Conservation (phyloP, 2,329 filamentous ascomycete species). For the Hypoxylon sp. region DNA sequence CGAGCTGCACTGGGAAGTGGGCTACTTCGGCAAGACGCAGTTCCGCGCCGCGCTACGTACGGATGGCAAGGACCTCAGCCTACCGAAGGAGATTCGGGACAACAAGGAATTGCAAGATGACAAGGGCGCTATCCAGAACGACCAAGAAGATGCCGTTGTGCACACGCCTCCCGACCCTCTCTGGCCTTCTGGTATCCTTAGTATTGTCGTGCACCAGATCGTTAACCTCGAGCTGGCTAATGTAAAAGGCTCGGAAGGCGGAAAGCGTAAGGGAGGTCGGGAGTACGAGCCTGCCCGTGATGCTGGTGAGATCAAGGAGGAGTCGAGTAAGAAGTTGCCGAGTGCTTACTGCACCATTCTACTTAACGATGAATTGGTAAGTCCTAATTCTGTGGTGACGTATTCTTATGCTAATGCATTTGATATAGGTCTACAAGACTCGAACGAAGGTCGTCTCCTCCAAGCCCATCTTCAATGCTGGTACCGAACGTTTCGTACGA, state of each 20-base stretch:
- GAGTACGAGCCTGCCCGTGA: constrained; percentile 92
- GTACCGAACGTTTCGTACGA: constrained; percentile 91
- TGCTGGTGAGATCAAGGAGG: constrained; percentile 88
- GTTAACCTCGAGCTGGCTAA: constrained; percentile 95
- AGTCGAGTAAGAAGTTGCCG: constrained; percentile 83
- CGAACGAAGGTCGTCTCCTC: constrained; percentile 93
- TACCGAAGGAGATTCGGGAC: constrained; percentile 81
- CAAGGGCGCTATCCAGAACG: constrained; percentile 81
- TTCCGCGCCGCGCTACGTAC: constrained; percentile 88
- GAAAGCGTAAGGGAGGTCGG: constrained; percentile 80
- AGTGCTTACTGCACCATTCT: constrained; percentile 95
- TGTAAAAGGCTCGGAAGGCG: constrained; percentile 82
- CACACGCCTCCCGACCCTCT: constrained; percentile 95
- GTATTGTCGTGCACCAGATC: constrained; percentile 91
- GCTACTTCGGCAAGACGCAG: constrained; percentile 92
- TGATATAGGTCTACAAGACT: constrained; percentile 81
- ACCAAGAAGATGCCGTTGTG: constrained; percentile 85
- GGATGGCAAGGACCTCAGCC: constrained; percentile 84
- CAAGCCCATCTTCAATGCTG: constrained; percentile 97
- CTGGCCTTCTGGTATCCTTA: constrained; percentile 92
- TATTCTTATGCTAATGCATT: constrained; percentile 50
- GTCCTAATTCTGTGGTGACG: constrained; percentile 43
- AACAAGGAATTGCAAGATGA: constrained; percentile 87
- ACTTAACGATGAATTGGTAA: constrained; percentile 85
- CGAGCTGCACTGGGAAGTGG: constrained; percentile 95